phyloP scores from a whole-genome alignment of 163 green algal genomes.

The Scenedesmus sp. region DNA sequence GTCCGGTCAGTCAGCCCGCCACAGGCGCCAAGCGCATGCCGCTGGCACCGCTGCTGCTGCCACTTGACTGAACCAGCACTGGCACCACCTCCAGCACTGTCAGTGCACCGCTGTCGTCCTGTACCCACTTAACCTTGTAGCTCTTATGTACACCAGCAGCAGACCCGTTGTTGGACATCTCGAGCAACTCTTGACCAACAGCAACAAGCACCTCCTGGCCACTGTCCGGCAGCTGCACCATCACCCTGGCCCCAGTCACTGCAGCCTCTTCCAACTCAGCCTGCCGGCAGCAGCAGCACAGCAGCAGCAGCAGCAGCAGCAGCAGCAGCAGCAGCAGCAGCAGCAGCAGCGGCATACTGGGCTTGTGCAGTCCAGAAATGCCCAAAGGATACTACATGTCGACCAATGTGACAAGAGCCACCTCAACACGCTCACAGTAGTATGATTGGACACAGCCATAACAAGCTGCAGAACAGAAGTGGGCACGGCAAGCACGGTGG shows the following conservation, averaged over 20 bases:
- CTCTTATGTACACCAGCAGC: not conserved
- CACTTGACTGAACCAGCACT: not conserved
- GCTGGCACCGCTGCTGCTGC: conserved; percentile 12
- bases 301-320: not conserved
- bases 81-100: conserved; percentile 47
- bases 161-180: not conserved
- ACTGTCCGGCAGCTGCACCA: conserved; percentile 24
- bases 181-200: conserved; percentile 43
- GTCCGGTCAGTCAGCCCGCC: too few species aligned
- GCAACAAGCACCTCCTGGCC: conserved; percentile 24
- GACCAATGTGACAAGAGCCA: too few species aligned
- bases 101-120: conserved; percentile 39
- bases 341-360: not conserved
- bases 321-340: not conserved
- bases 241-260: conserved; percentile 25
- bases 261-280: conserved; percentile 37
- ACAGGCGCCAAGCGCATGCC: conserved; percentile 1
- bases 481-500: too few species aligned
- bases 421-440: too few species aligned
- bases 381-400: too few species aligned
- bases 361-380: not conserved
- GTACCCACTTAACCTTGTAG: conserved; percentile 47
- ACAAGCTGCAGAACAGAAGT: too few species aligned
- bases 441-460: too few species aligned
- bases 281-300: conserved; percentile 16